These are phyloP conservation scores for Candida coquimbonensis DNA, from an alignment of 805 yeast genomes.

Conservation along the genomic window DNA sequence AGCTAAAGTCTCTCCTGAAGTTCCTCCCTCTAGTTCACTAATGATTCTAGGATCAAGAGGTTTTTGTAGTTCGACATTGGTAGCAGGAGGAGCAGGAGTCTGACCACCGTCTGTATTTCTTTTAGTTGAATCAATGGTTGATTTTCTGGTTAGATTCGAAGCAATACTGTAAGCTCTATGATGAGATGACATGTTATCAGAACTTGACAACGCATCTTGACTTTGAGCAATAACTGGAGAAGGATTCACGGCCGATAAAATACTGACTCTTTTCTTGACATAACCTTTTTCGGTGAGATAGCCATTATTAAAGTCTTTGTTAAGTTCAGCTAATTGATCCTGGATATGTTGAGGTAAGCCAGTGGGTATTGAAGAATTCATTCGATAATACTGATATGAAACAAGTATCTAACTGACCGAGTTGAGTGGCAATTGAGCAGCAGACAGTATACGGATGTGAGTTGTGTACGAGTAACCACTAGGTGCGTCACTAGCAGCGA, in stretches of 20 bases:
- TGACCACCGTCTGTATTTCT: slow-evolving; percentile 12
- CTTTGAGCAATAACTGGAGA: background rate
- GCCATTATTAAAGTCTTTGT: slow-evolving; percentile 55
- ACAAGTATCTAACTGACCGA: background rate
- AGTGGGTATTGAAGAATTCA: slow-evolving; percentile 20
- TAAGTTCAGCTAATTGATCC: slow-evolving; percentile 32
- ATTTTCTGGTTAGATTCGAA: slow-evolving; percentile 21
- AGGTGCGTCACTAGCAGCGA: no score
- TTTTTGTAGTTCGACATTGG: slow-evolving; percentile 17
- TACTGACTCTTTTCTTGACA: slow-evolving; percentile 44
- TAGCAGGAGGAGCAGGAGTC: slow-evolving; percentile 26
- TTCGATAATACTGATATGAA: slow-evolving; percentile 1
- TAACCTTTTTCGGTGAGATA: slow-evolving; percentile 71
- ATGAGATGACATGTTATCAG: slow-evolving; percentile 10
- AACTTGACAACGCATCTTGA: background rate
- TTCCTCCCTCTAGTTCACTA: slow-evolving; percentile 29
- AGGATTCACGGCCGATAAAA: slow-evolving; percentile 20
- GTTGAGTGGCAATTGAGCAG: no score
- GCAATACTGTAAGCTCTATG: slow-evolving; percentile 21
- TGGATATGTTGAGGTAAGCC: slow-evolving; percentile 14
- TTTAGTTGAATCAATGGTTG: slow-evolving; percentile 25
- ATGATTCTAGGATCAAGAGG: slow-evolving; percentile 59
- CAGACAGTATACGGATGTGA: background rate
- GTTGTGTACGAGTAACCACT: no score
- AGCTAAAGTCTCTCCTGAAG: slow-evolving; percentile 56